Evolutionary conservation across 345 rosid species (phyloP).

Genomic region (Euphorbia peplus): DNA sequence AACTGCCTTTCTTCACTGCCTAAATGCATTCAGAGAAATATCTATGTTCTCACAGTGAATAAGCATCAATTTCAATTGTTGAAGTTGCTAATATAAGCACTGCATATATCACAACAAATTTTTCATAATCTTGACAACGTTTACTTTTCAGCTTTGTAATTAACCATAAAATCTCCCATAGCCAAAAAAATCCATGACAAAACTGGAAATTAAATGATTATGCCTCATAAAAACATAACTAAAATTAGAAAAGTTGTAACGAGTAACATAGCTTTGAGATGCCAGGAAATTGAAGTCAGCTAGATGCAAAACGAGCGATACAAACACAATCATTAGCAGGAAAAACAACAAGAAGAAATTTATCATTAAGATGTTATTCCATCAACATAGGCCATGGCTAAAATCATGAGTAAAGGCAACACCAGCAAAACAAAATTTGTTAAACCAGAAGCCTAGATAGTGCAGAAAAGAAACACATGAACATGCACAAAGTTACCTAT

Average conservation of each 20-base stretch:
- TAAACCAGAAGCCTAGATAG: background rate
- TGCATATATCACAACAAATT: background rate
- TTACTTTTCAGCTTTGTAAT: background rate
- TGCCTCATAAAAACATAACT: background rate
- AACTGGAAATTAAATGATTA: background rate
- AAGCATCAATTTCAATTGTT: constrained; percentile 1
- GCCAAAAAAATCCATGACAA: background rate
- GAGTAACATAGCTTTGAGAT: background rate
- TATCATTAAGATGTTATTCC: background rate
- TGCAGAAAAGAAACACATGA: background rate
- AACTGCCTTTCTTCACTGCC: background rate
- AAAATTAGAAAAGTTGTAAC: background rate
- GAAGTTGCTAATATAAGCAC: background rate
- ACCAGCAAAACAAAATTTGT: background rate
- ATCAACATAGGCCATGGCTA: background rate
- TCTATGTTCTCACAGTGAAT: background rate
- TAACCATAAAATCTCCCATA: too few species aligned
- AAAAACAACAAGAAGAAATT: background rate
- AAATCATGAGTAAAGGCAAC: background rate
- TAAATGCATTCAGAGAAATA: background rate
- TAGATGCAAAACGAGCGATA: background rate
- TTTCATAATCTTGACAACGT: background rate
- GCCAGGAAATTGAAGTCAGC: background rate
- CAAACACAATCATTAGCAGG: background rate
- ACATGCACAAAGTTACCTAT: background rate